Base-by-base conservation (phyloP, 2,329 filamentous ascomycete genomes). In the Cercospora berteroae region DNA sequence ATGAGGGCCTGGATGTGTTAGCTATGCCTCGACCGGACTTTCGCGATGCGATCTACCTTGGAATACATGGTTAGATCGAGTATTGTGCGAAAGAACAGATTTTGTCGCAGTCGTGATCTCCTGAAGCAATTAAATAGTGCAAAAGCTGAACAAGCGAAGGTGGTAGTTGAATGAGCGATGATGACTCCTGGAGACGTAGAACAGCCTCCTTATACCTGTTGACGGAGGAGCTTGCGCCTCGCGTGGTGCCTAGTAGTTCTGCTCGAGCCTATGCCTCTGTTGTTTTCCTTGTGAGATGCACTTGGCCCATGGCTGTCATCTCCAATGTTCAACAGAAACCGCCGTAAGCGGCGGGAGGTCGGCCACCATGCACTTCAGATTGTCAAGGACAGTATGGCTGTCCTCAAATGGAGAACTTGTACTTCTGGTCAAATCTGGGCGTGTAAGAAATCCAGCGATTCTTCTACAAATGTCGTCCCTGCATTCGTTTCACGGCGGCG, bases 1-100 rank as follows among this genome's bases (percentile, higher is more conserved):
- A 68, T 13, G 20, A 68, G 23, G 20, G 44, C 52, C 67, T 68
- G 55, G 9, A 10, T 5, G 6, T 16, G 27, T 67, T 56, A 67
- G 61, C 62, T 20, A 23, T 23, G 27, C 23, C 10, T 33, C 48
- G 8, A 20, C 10, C 9, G n/a, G 20, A 23, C 18, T 4, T 9
- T 7, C 8, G 8, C 25, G 6, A 13, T 23, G 7, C 13, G 13
- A 44, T 12, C 7, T 50, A 61, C 42, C 59, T 61, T 61, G 59
- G 36, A 48, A 29, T 27, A 50, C 59, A 61, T 61, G 36, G 20
- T 58, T 33, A 12, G 55, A 58, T 58, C n/a, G 55, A 58, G 27
- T 36, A 23, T n/a, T 55, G 48, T 18, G 48, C 20, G 13, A 8
- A 29, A 29, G 48, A 27, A 25, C 48, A 16, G 29, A n/a, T 29